phyloP scores from a whole-genome alignment of 176 grass and related monocot genomes.

The Urochloa ruziziensis region DNA sequence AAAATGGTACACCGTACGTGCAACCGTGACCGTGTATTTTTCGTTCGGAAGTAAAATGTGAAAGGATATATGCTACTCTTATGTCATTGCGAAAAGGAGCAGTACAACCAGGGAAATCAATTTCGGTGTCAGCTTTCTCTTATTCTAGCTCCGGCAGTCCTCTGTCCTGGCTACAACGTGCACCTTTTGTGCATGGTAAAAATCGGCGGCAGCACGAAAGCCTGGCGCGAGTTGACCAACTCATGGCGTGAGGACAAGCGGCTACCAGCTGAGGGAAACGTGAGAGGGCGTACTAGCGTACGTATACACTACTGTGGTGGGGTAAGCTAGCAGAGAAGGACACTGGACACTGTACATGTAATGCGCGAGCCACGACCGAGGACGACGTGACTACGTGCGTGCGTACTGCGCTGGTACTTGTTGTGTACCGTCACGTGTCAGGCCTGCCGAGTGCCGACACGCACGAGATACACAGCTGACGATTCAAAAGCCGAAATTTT shows the following conservation, averaged over 20 bases:
- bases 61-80: neutral
- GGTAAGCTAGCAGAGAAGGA: no score
- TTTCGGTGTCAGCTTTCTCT: neutral
- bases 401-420: no score
- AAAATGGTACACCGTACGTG: neutral
- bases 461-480: no score
- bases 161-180: neutral
- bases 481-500: no score
- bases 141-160: neutral
- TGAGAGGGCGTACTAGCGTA: neutral
- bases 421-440: no score
- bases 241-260: constrained; percentile 1
- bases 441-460: no score
- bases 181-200: neutral
- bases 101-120: neutral
- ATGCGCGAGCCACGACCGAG: no score
- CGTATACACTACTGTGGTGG: no score
- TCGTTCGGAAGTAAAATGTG: neutral
- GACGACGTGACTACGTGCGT: no score
- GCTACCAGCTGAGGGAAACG: neutral
- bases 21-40: neutral
- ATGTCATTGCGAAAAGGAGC: neutral
- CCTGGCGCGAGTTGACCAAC: constrained; percentile 29
- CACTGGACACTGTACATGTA: no score
- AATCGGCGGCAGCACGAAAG: neutral